Percentiles rank a stretch among this genome's conserved stretches.
phyloP scores from a whole-genome alignment of 257 asterid species.

The Primulina tabacum region DNA sequence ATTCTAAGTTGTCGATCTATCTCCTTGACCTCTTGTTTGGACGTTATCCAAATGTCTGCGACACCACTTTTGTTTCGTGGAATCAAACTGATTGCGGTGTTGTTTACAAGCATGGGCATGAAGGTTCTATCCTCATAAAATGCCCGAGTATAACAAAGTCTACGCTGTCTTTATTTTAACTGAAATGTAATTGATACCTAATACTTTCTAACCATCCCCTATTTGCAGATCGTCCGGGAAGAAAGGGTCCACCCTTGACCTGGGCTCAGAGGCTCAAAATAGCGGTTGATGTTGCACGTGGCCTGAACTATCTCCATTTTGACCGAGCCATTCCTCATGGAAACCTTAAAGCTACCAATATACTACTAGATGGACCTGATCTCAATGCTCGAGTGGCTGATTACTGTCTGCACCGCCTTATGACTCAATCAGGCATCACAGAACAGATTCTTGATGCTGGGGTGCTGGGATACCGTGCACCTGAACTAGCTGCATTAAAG shows the following conservation, averaged over 20 bases:
- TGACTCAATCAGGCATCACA: constrained; percentile 88
- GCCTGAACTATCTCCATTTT: constrained; percentile 98
- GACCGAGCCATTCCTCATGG: constrained; percentile 97
- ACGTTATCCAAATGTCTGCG: background rate
- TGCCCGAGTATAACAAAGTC: background rate
- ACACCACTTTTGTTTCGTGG: background rate
- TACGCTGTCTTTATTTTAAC: background rate
- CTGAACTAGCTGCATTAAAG: constrained; percentile 79
- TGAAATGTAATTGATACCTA: background rate
- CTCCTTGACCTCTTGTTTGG: background rate
- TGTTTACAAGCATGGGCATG: background rate
- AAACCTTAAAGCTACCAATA: constrained; percentile 83
- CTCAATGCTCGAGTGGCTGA: constrained; percentile 81
- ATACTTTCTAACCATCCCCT: constrained; percentile 5
- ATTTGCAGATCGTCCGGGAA: constrained; percentile 82
- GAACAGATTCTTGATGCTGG: constrained; percentile 97
- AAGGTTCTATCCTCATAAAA: background rate
- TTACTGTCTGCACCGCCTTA: constrained; percentile 93
- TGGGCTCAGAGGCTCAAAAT: constrained; percentile 93
- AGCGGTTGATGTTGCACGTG: constrained; percentile 95
- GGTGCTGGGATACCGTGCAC: constrained; percentile 91
- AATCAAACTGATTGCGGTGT: background rate
- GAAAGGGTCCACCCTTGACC: constrained; percentile 71
- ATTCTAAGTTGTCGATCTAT: background rate
- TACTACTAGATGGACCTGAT: constrained; percentile 82